phyloP scores from a whole-genome alignment of 2,329 filamentous ascomycete species.

The Tolypocladium paradoxum region DNA sequence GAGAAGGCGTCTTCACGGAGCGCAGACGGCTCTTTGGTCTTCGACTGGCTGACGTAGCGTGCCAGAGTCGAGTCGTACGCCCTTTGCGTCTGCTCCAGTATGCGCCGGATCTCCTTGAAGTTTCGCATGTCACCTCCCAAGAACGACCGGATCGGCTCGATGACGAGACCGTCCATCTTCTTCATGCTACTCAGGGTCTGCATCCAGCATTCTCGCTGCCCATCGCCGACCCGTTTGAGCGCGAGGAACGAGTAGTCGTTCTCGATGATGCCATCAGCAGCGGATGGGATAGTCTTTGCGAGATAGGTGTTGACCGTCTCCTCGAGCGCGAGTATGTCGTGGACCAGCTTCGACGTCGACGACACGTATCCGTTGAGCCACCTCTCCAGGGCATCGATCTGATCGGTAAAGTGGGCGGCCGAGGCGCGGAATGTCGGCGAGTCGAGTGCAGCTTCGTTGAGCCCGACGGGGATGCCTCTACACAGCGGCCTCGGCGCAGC shows the following conservation, averaged over 20 bases:
- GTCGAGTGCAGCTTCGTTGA: constrained; percentile 93
- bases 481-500: constrained; percentile 10
- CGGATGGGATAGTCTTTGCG: constrained; percentile 60
- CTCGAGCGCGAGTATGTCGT: constrained; percentile 64
- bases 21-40: constrained; percentile 86
- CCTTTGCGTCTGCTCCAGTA: constrained; percentile 71
- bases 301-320: constrained; percentile 69
- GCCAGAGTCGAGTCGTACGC: constrained; percentile 72
- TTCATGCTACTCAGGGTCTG: constrained; percentile 63
- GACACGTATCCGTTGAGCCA: constrained; percentile 65
- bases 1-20: constrained; percentile 92
- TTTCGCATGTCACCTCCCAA: constrained; percentile 66
- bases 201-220: constrained; percentile 79
- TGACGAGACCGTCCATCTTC: constrained; percentile 63
- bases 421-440: constrained; percentile 91
- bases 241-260: constrained; percentile 91
- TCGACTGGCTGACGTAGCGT: constrained; percentile 74
- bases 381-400: constrained; percentile 81
- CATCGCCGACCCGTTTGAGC: constrained; percentile 74
- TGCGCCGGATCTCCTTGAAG: constrained; percentile 75
- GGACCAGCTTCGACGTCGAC: constrained; percentile 42
- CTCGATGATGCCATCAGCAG: constrained; percentile 79
- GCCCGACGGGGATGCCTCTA: constrained; percentile 58
- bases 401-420: constrained; percentile 76
- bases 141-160: constrained; percentile 75